Percentiles rank a stretch among this genome's conserved stretches.
These are phyloP conservation scores for Paxillus involutus DNA, from an alignment of 768 basidiomycete species.

Conservation along the genomic window DNA sequence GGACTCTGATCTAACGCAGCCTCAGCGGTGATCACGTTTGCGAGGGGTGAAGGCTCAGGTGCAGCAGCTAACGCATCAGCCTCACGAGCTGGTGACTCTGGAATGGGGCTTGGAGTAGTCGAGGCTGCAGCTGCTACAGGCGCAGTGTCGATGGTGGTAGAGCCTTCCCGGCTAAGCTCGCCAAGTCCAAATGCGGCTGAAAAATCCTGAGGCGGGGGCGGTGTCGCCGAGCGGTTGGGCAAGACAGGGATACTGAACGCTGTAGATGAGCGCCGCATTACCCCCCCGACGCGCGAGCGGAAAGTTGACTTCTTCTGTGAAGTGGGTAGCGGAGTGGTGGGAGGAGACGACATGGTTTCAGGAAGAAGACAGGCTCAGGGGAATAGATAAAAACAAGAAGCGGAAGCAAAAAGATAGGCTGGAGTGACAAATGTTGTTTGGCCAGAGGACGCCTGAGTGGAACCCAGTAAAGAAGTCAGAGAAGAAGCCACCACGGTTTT, in stretches of 20 bases:
- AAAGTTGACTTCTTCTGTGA: conserved; percentile 41
- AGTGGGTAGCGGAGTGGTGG: too few species aligned
- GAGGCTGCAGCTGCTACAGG: conserved; percentile 15
- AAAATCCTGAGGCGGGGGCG: conserved; percentile 25
- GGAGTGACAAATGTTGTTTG: conserved; percentile 5
- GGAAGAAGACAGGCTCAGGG: conserved; percentile 6
- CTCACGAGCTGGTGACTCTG: conserved; percentile 67
- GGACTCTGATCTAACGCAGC: conserved; percentile 13
- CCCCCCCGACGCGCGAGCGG: conserved; percentile 61
- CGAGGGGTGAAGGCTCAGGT: conserved; percentile 43
- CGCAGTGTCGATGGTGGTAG: conserved; percentile 30
- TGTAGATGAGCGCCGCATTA: conserved; percentile 63
- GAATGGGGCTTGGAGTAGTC: conserved; percentile 59
- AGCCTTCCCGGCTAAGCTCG: conserved; percentile 29
- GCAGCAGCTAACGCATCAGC: conserved; percentile 41
- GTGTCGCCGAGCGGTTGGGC: conserved; percentile 29
- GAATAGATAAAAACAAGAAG: conserved; percentile 10
- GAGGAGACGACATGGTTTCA: conserved; percentile 27
- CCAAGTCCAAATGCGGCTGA: conserved; percentile 27
- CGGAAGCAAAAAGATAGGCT: conserved; percentile 3
- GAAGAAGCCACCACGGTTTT: conserved; percentile 21
- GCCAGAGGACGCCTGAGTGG: conserved; percentile 11
- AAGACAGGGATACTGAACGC: conserved; percentile 42
- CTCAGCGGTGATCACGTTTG: conserved; percentile 25
- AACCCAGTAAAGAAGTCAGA: conserved; percentile 17